Base-by-base conservation (phyloP, 2,329 filamentous ascomycete species). In the Curvularia spicifera region DNA sequence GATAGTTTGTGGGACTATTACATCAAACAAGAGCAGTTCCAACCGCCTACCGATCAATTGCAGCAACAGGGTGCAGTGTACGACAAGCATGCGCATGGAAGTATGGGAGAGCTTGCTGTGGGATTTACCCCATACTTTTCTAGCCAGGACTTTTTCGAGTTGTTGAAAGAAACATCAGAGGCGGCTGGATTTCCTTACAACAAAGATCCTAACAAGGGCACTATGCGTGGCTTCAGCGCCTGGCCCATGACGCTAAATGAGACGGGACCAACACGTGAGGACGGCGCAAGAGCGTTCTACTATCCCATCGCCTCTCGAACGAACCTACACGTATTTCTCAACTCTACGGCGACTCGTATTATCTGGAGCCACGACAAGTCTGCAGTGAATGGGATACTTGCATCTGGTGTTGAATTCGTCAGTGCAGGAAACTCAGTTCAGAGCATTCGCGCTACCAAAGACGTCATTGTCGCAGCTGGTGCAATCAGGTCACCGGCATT, bases 211-310 rank as follows among this genome's bases (percentile, higher is more conserved):
- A 81, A 82, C 62, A 72, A 71, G 12, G 81, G 82, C 4, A 54
- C 65, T 12, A 77, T 82, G 77, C 62, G 74, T n/a, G 81, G 81
- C 9, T 81, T 79, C 58, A 70, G 71, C 15, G 58, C 78, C 2
- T 81, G 75, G 67, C 78, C 80, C 1, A 74, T 72, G 62, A 83
- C 79, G 1, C 53, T 81, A 15, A 72, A 83, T 56, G 58, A 68
- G 1, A 67, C 69, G 1, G 67, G 70, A 15, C 71, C 77, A 59
- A 69, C 79, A 10, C 76, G 81, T 10, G 76, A 79, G 55, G 81
- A 83, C 68, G 79, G 82, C 35, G 81, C 79, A 4, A 71, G 80
- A 15, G 79, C 80, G 4, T 83, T 81, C 61, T 83, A 82, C 62
- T 81, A 73, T 52, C 80, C 81, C 1, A 66, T 79, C 55, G 70